phyloP scores from a whole-genome alignment of 2,329 filamentous ascomycete species.

The Niveomyces coronatus region DNA sequence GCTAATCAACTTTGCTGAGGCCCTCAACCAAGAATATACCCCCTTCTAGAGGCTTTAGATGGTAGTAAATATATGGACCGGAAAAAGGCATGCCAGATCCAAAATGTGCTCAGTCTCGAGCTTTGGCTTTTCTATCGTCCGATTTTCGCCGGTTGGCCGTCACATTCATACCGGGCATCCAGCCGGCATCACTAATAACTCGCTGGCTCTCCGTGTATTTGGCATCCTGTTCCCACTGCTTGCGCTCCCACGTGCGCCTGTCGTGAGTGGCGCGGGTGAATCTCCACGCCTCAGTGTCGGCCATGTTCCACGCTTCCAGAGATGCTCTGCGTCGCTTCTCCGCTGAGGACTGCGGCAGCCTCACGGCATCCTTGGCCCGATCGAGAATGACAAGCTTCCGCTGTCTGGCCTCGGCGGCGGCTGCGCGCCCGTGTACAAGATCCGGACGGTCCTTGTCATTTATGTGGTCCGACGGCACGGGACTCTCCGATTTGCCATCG shows the following conservation, averaged over 20 bases:
- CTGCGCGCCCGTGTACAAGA: conserved; percentile 37
- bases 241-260: conserved; percentile 49
- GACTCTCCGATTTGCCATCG: conserved; percentile 20
- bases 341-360: conserved; percentile 32
- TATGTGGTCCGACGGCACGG: conserved; percentile 17
- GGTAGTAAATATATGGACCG: too few species aligned
- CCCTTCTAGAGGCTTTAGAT: too few species aligned
- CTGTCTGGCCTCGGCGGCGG: conserved; percentile 40
- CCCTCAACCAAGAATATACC: too few species aligned
- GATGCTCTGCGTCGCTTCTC: conserved; percentile 40
- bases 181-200: conserved; percentile 7
- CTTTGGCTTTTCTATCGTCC: conserved; percentile 19
- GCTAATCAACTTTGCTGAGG: too few species aligned
- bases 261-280: conserved; percentile 61
- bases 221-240: conserved; percentile 60
- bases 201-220: conserved; percentile 33
- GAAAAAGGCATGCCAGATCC: too few species aligned
- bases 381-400: conserved; percentile 45
- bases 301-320: conserved; percentile 57
- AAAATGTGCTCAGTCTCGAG: conserved; percentile 1
- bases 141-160: conserved; percentile 27
- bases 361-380: conserved; percentile 37
- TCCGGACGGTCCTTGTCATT: conserved; percentile 18
- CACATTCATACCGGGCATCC: conserved; percentile 18
- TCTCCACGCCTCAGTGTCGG: conserved; percentile 68